Evolutionary conservation across 176 grass and related monocot genomes (phyloP).

Genomic region (Aegilops sharonensis): DNA sequence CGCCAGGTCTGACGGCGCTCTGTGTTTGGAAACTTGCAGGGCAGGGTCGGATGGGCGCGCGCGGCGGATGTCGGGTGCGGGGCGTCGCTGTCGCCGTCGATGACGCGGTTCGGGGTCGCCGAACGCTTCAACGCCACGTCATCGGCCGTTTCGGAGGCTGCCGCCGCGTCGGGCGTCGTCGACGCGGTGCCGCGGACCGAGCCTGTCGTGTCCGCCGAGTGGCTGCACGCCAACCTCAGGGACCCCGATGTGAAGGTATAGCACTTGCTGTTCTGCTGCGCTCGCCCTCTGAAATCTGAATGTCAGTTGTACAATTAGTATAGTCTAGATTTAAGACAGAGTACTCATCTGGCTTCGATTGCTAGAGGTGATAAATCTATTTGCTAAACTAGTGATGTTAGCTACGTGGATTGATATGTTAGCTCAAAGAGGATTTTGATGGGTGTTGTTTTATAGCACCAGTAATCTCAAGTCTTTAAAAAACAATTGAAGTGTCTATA

Average conservation of each 20-base stretch:
- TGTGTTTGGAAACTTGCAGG: constrained; percentile 4
- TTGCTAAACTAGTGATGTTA: background rate
- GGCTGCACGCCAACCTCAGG: constrained; percentile 84
- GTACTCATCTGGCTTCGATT: background rate
- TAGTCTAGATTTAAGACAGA: background rate
- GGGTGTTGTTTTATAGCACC: background rate
- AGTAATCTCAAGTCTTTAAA: background rate
- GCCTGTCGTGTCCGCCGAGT: constrained; percentile 84
- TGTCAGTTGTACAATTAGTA: background rate
- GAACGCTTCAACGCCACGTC: constrained; percentile 52
- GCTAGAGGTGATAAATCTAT: background rate
- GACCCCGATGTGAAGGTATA: constrained; percentile 82
- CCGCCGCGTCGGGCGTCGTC: constrained; percentile 13
- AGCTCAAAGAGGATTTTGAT: background rate
- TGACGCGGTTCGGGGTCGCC: constrained; percentile 27
- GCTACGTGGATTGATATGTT: background rate
- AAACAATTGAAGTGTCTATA: background rate
- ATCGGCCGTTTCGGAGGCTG: constrained; percentile 41
- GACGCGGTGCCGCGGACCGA: constrained; percentile 49
- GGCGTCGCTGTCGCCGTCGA: background rate
- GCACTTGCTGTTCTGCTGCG: background rate
- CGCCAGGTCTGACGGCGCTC: constrained; percentile 4
- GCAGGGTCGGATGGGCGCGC: constrained; percentile 30
- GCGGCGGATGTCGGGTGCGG: constrained; percentile 30
- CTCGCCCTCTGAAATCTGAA: background rate